phyloP scores from a whole-genome alignment of 83 land plant species.

The Larix sibirica region DNA sequence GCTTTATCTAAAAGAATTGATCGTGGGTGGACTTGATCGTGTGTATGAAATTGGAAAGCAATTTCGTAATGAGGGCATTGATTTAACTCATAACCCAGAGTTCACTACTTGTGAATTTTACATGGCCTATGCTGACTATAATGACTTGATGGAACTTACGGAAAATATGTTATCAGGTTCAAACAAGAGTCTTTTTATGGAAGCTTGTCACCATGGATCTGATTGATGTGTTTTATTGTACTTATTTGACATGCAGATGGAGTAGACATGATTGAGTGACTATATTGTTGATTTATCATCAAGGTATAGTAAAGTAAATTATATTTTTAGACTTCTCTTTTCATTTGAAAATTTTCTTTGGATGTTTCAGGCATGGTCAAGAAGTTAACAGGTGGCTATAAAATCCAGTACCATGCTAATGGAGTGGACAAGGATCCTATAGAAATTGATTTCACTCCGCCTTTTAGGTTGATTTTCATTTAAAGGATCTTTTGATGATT shows the following conservation, averaged over 20 bases:
- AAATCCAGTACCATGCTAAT: constrained; percentile 81
- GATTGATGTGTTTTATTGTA: background rate
- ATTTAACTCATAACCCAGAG: constrained; percentile 98
- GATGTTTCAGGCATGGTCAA: constrained; percentile 81
- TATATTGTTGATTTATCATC: too few relatives aligned
- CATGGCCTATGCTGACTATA: constrained; percentile 95
- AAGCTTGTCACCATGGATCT: background rate
- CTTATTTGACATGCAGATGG: background rate
- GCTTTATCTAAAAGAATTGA: constrained; percentile 82
- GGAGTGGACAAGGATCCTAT: constrained; percentile 83
- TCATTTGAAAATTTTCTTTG: constrained; percentile 3
- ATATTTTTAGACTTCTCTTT: background rate
- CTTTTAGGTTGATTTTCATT: constrained; percentile 65
- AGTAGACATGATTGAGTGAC: background rate
- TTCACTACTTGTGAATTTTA: constrained; percentile 97
- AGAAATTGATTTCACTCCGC: constrained; percentile 96
- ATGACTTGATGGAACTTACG: constrained; percentile 91
- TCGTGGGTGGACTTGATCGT: constrained; percentile 92
- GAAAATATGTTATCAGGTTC: constrained; percentile 89
- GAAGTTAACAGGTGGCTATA: constrained; percentile 90
- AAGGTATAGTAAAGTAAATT: background rate
- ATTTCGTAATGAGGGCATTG: constrained; percentile 96
- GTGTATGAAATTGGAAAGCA: constrained; percentile 98
- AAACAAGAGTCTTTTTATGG: background rate
- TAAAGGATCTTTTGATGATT: background rate